Conservation (phyloP, 352 stramenopile species). For the Phytopythium chamaehyphon region DNA sequence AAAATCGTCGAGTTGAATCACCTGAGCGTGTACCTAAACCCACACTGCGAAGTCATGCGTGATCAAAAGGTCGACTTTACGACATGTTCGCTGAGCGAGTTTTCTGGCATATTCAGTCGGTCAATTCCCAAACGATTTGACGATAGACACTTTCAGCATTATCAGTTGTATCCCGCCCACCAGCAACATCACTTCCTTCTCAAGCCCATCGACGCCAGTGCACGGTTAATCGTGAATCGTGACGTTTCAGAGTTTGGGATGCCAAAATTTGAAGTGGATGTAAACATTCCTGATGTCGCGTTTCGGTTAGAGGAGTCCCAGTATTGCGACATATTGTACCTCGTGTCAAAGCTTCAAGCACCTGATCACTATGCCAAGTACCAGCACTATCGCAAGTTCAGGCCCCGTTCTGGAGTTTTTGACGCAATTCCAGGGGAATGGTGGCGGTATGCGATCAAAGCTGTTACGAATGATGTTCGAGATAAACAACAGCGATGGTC, state of each 20-base stretch:
- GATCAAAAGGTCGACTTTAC: conserved; percentile 57
- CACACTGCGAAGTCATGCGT: conserved; percentile 62
- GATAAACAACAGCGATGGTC: conserved; percentile 67
- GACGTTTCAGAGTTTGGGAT: conserved; percentile 72
- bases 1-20: conserved; percentile 89
- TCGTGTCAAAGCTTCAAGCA: conserved; percentile 65
- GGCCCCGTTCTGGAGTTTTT: conserved; percentile 47
- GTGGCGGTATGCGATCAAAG: conserved; percentile 79
- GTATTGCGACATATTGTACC: conserved; percentile 84
- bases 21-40: conserved; percentile 82
- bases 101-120: conserved; percentile 67
- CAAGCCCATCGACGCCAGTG: conserved; percentile 77
- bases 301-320: conserved; percentile 83
- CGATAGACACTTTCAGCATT: conserved; percentile 51
- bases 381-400: conserved; percentile 66
- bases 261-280: conserved; percentile 79
- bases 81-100: conserved; percentile 71
- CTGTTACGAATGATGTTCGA: conserved; percentile 53
- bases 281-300: conserved; percentile 73
- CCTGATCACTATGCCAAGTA: conserved; percentile 77
- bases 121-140: conserved; percentile 85
- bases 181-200: conserved; percentile 84
- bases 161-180: conserved; percentile 66
- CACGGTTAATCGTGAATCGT: conserved; percentile 77
- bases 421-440: conserved; percentile 51